Percentiles rank a stretch among this genome's conserved stretches.
Conservation (phyloP, 2,329 filamentous ascomycete species). For the Elsinoe fawcettii region DNA sequence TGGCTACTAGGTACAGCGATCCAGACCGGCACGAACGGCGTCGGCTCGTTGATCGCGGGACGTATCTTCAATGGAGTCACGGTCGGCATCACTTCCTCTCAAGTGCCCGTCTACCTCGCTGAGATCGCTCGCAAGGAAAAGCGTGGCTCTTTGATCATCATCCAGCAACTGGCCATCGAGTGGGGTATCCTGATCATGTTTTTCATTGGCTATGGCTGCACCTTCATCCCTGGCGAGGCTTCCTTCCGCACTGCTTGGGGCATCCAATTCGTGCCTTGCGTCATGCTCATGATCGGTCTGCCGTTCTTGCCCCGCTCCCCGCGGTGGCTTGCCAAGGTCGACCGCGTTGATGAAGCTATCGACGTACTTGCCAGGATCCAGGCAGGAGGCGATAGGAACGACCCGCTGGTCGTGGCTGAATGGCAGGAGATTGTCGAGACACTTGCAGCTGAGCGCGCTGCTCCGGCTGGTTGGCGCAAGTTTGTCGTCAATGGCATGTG, state of each 20-base stretch:
- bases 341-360: constrained; percentile 40
- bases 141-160: constrained; percentile 35
- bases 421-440: constrained; percentile 41
- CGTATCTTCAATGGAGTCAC: constrained; percentile 35
- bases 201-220: constrained; percentile 42
- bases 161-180: constrained; percentile 36
- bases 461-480: constrained; percentile 35
- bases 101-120: constrained; percentile 40
- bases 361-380: constrained; percentile 39
- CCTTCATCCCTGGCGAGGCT: constrained; percentile 32
- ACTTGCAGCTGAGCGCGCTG: constrained; percentile 35
- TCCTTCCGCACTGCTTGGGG: constrained; percentile 43
- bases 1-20: constrained; percentile 42
- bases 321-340: constrained; percentile 43
- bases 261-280: constrained; percentile 39
- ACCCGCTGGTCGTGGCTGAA: constrained; percentile 42
- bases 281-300: constrained; percentile 38
- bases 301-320: constrained; percentile 42
- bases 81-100: constrained; percentile 38
- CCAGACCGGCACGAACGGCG: constrained; percentile 33
- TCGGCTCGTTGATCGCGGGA: constrained; percentile 38
- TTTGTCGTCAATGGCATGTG: constrained; percentile 51
- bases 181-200: constrained; percentile 42
- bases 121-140: constrained; percentile 38
- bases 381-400: constrained; percentile 37